Percentiles rank a stretch among this genome's conserved stretches.
These are phyloP conservation scores for Pleurotus eryngii DNA, from an alignment of 768 basidiomycete species.

Conservation along the genomic window DNA sequence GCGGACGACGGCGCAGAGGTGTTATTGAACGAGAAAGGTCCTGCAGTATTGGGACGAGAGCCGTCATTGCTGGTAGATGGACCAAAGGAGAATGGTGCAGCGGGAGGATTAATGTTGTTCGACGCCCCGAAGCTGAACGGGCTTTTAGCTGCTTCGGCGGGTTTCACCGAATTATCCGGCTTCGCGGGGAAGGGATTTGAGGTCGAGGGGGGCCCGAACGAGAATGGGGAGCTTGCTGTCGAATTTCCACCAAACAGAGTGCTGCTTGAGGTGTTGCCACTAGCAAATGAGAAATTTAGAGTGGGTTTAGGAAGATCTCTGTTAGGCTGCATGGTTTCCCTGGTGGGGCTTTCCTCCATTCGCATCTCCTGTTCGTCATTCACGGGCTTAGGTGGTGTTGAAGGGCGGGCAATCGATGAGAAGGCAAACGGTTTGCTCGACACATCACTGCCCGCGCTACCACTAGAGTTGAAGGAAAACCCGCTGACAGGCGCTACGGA, in stretches of 20 bases:
- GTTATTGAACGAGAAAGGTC: slow-evolving; percentile 5
- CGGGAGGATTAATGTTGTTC: slow-evolving; percentile 15
- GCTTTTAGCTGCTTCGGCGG: slow-evolving; percentile 19
- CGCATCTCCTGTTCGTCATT: slow-evolving; percentile 62
- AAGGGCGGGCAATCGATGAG: slow-evolving; percentile 38
- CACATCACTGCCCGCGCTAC: slow-evolving; percentile 34
- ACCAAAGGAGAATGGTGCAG: slow-evolving; percentile 42
- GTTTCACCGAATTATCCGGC: slow-evolving; percentile 23
- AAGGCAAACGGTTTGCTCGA: slow-evolving; percentile 56
- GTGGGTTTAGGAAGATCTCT: slow-evolving; percentile 16
- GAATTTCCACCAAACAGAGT: slow-evolving; percentile 20
- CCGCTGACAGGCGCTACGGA: slow-evolving; percentile 26
- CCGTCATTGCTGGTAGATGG: slow-evolving; percentile 14
- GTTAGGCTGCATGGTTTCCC: slow-evolving; percentile 48
- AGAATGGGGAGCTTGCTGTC: slow-evolving; percentile 43
- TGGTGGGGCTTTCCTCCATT: slow-evolving; percentile 82
- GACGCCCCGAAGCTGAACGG: slow-evolving; percentile 28
- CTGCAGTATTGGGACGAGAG: slow-evolving; percentile 1
- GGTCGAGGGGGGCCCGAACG: slow-evolving; percentile 39
- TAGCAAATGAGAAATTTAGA: slow-evolving; percentile 2
- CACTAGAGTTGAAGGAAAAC: slow-evolving; percentile 47
- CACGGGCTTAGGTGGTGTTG: slow-evolving; percentile 53
- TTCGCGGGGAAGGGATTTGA: slow-evolving; percentile 31
- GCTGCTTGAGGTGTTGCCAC: neutral
- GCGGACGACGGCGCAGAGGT: slow-evolving; percentile 13